Evolutionary conservation across 2,329 filamentous ascomycete species (phyloP).

Genomic region (Colletotrichum scovillei): DNA sequence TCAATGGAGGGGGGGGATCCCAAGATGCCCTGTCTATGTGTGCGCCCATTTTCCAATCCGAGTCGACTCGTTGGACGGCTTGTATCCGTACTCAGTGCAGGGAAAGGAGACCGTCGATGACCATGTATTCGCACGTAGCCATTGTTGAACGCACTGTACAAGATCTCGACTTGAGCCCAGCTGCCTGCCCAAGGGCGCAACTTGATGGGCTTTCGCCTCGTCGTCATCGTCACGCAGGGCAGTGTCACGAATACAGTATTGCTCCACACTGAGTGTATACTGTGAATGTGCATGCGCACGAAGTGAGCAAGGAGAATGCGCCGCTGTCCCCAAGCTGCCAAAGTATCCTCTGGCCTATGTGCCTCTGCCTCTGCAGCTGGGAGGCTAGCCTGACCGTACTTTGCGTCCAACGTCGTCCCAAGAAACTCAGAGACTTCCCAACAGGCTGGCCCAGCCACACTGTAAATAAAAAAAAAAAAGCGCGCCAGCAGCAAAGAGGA

Average conservation of each 20-base stretch:
- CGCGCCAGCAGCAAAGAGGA: background rate
- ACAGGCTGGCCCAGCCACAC: background rate
- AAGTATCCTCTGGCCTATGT: background rate
- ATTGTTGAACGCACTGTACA: constrained; percentile 4
- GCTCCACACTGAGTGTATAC: constrained; percentile 23
- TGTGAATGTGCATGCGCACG: background rate
- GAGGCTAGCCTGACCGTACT: background rate
- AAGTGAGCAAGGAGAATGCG: background rate
- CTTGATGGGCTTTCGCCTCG: background rate
- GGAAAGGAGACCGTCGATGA: background rate
- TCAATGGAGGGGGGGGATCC: background rate
- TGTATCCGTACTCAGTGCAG: background rate
- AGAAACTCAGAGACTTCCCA: background rate
- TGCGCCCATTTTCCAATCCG: background rate
- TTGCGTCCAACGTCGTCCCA: background rate
- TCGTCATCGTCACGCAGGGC: constrained; percentile 31
- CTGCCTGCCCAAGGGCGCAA: background rate
- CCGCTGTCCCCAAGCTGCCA: background rate
- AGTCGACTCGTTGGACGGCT: background rate
- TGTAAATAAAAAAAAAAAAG: background rate
- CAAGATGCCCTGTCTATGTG: background rate
- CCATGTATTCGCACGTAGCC: background rate
- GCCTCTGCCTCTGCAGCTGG: background rate
- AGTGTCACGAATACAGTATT: constrained; percentile 32
- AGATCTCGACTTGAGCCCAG: background rate